Percentiles rank a stretch among this genome's conserved stretches.
Evolutionary conservation across 202 grass and related monocot genomes (phyloP).

Genomic region (Digitaria exilis): DNA sequence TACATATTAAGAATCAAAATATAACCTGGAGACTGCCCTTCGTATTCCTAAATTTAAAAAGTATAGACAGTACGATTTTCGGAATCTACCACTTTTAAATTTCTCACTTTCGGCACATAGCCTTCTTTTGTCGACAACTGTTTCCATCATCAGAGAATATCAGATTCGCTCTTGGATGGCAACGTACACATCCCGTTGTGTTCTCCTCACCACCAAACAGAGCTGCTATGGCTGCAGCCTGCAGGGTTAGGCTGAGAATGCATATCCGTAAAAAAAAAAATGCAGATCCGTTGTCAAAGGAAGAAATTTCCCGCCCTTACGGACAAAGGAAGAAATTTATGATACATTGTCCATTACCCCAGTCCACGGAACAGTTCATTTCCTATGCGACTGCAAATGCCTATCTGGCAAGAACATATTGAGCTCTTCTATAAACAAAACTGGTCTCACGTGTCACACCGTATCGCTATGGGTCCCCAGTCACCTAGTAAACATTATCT

Average conservation of each 20-base stretch:
- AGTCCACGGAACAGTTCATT: not conserved
- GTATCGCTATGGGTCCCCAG: not conserved
- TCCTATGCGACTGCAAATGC: not conserved
- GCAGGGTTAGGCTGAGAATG: not conserved
- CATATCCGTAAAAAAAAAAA: no score
- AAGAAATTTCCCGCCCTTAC: not conserved
- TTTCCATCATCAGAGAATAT: not conserved
- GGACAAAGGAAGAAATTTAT: not conserved
- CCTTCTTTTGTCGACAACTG: not conserved
- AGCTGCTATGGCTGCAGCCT: not conserved
- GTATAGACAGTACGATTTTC: not conserved
- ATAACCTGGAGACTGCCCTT: not conserved
- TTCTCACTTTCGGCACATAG: slow-evolving; percentile 9
- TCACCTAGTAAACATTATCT: not conserved
- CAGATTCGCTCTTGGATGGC: not conserved
- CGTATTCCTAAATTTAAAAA: not conserved
- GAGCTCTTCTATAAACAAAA: not conserved
- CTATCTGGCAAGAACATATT: not conserved
- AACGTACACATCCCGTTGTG: not conserved
- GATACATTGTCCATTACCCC: not conserved
- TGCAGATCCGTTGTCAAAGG: no score
- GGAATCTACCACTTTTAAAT: not conserved
- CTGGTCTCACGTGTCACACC: not conserved
- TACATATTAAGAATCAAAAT: not conserved
- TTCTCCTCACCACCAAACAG: not conserved